A percentile compares a stretch with the other conserved stretches of the same genome.
Evolutionary conservation across 176 grass and related monocot genomes (phyloP).

Genomic region (Eremochloa ophiuroides): DNA sequence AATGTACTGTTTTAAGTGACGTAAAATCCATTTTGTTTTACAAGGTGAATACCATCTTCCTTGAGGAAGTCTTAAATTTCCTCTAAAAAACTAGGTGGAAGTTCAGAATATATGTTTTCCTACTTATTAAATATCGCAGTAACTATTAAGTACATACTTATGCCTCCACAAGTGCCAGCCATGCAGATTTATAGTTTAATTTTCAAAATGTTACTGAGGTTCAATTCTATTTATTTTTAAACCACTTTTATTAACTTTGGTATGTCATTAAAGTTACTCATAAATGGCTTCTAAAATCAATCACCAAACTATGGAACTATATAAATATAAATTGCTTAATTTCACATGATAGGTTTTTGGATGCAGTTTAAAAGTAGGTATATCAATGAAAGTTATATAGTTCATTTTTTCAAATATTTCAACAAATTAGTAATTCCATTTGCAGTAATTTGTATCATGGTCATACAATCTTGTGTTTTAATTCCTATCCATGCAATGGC

Average conservation of each 20-base stretch:
- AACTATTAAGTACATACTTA: too few species aligned
- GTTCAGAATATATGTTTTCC: too few species aligned
- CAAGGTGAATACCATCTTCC: too few species aligned
- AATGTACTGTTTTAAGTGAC: too few species aligned
- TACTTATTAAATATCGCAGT: too few species aligned
- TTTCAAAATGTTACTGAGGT: too few species aligned
- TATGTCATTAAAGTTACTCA: background rate
- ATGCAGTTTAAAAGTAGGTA: background rate
- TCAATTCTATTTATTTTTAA: background rate
- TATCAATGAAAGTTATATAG: background rate
- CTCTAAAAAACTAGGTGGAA: too few species aligned
- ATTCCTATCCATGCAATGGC: background rate
- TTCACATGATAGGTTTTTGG: background rate
- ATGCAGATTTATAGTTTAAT: too few species aligned
- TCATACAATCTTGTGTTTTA: background rate
- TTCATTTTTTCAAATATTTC: background rate
- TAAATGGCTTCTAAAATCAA: background rate
- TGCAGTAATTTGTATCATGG: background rate
- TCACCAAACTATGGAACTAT: background rate
- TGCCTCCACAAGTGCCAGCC: too few species aligned
- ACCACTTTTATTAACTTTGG: background rate
- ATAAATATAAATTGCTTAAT: background rate
- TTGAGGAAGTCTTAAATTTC: too few species aligned
- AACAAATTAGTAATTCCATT: background rate
- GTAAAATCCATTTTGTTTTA: too few species aligned